Base-by-base conservation (phyloP, 192 early-diverging fungal genomes). In the Coemansia sp. region DNA sequence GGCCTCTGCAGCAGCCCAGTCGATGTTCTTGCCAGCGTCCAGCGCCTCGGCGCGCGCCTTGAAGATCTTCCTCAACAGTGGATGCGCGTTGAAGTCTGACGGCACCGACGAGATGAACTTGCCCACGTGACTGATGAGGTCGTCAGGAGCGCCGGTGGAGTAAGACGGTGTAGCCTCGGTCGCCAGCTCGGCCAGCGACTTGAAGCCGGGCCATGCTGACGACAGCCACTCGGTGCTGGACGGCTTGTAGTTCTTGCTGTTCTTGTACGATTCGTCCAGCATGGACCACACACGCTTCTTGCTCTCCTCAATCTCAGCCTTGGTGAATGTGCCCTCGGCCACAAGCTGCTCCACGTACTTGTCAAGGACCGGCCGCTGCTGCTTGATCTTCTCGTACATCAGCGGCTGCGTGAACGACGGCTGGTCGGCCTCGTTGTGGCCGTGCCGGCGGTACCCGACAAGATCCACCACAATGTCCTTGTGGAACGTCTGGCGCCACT, bases 371-470 rank as follows among this genome's bases (percentile, higher is more conserved):
- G 97, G 92, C 36, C 71, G 77, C 88, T 96, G 95, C 75, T 89
- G 87, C 69, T 87, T 86, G 83, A 99, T 95, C 63, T 88, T 87
- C 79, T 91, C 84, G 84, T 98, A 98, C 95, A 99, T 98, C 74
- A 90, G 88, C 48, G 97, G 97, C 81, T 99, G 97, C 34, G 97
- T 99, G 87, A 99, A 99, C 75, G 88, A 89, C 55, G 97, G 97
- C 84, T 99, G 95, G 86, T 99, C 97, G 44, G 93, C 95, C 85
- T 99, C 97, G 85, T 99, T 99, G 90, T 99, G 97, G 57, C 97
- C 97, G 62, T 99, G 91, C 75, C 92, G 92, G 64, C 97, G 91
- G 89, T 99, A 99, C 73, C 97, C 94, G 34, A 99, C 94, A 72
- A 99, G 88, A 65, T 99, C 96, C 64, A 99, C 84, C 16, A 99